phyloP scores from a whole-genome alignment of 306 rosid genomes.

The Boehmeria nivea region DNA sequence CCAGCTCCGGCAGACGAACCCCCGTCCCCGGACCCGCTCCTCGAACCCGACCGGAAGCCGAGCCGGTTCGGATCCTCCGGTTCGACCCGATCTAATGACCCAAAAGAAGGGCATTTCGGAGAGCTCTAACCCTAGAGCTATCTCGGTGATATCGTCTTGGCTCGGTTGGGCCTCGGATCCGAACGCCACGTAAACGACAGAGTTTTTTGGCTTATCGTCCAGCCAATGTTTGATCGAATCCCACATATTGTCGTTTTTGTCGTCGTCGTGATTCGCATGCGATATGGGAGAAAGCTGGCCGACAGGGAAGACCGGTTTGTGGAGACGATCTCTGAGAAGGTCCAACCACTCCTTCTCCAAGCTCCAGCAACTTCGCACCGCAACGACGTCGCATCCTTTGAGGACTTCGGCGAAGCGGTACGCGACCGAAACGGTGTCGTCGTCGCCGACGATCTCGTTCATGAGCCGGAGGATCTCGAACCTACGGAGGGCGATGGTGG shows the following conservation, averaged over 20 bases:
- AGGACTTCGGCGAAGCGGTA: not conserved
- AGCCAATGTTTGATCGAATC: constrained; percentile 21
- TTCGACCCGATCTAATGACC: not conserved
- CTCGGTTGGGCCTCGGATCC: constrained; percentile 25
- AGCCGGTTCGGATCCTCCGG: too few species aligned
- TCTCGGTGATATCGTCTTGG: constrained; percentile 21
- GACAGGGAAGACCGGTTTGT: constrained; percentile 22
- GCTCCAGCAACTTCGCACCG: constrained; percentile 16
- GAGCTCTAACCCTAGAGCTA: constrained; percentile 29
- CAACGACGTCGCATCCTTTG: constrained; percentile 6
- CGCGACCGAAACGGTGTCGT: not conserved
- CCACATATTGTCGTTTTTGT: constrained; percentile 15
- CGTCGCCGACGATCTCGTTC: not conserved
- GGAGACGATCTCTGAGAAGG: constrained; percentile 1
- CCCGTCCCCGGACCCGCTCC: constrained; percentile 44
- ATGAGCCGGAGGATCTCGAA: constrained; percentile 17
- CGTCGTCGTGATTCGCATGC: not conserved
- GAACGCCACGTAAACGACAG: constrained; percentile 27
- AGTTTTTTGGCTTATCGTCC: constrained; percentile 6
- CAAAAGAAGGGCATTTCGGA: constrained; percentile 24
- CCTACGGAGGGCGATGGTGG: constrained; percentile 2
- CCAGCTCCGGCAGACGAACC: constrained; percentile 42
- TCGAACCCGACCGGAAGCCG: not conserved
- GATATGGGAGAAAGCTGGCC: constrained; percentile 25
- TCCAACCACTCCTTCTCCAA: constrained; percentile 16